These are phyloP conservation scores for Thalia dealbata DNA, from an alignment of 176 grass and related monocot genomes.

Conservation along the genomic window DNA sequence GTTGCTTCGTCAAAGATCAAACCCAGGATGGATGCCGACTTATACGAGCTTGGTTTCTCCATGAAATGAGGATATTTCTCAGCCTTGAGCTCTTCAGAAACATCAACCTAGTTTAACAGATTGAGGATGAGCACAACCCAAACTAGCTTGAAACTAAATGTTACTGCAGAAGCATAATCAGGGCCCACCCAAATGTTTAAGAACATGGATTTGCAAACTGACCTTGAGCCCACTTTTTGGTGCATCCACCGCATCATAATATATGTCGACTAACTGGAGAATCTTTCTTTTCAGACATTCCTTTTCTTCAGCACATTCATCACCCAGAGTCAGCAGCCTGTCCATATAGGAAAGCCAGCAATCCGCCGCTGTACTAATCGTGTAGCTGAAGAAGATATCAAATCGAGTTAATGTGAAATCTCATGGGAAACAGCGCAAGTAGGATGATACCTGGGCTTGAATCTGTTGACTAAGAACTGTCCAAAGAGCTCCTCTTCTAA, in stretches of 20 bases:
- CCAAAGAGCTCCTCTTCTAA: slow-evolving; percentile 29
- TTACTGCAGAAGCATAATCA: too few species aligned
- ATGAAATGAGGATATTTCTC: slow-evolving; percentile 63
- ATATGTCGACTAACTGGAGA: slow-evolving; percentile 47
- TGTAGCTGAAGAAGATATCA: slow-evolving; percentile 25
- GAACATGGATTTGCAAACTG: background rate
- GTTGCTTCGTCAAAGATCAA: slow-evolving; percentile 37
- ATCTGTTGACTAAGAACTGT: slow-evolving; percentile 44
- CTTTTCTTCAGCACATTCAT: slow-evolving; percentile 19
- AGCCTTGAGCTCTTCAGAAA: slow-evolving; percentile 27
- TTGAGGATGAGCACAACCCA: background rate
- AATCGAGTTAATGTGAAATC: background rate
- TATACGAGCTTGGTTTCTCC: slow-evolving; percentile 25
- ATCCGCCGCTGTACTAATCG: slow-evolving; percentile 32
- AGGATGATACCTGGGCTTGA: slow-evolving; percentile 43
- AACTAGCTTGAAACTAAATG: background rate
- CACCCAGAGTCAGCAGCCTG: slow-evolving; percentile 30
- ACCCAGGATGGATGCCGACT: slow-evolving; percentile 47
- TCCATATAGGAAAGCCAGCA: slow-evolving; percentile 63
- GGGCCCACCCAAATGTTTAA: background rate
- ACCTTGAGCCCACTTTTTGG: slow-evolving; percentile 50
- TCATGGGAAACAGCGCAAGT: background rate
- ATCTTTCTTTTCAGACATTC: slow-evolving; percentile 28
- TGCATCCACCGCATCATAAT: slow-evolving; percentile 70
- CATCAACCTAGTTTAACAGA: slow-evolving; percentile 27